Percentiles rank a stretch among this genome's conserved stretches.
Evolutionary conservation across 768 basidiomycete species (phyloP).

Genomic region (Tylopilus intermedius): DNA sequence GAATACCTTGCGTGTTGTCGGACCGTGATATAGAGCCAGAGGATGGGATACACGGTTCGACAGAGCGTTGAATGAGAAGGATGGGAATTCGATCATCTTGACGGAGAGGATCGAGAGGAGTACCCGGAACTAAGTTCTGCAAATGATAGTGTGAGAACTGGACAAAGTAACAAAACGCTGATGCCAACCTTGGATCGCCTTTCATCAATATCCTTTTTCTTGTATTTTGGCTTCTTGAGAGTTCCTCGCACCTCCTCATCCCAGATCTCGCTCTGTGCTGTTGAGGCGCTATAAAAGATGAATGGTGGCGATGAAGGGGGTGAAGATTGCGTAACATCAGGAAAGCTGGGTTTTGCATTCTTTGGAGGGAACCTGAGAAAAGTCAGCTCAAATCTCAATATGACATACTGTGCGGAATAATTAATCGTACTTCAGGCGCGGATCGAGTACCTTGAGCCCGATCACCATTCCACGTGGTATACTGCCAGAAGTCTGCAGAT

Average conservation of each 20-base stretch:
- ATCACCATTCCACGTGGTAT: slow-evolving; percentile 72
- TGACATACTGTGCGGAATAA: background rate
- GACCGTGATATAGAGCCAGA: slow-evolving; percentile 15
- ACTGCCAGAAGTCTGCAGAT: slow-evolving; percentile 60
- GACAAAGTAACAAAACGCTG: background rate
- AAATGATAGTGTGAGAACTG: background rate
- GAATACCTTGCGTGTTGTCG: slow-evolving; percentile 41
- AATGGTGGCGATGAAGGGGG: slow-evolving; percentile 23
- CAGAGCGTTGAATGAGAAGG: slow-evolving; percentile 74
- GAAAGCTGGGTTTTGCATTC: slow-evolving; percentile 48
- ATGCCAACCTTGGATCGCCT: slow-evolving; percentile 61
- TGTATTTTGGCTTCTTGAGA: slow-evolving; percentile 60
- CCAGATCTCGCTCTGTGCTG: slow-evolving; percentile 75
- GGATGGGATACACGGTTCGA: slow-evolving; percentile 36
- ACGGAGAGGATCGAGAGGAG: slow-evolving; percentile 54
- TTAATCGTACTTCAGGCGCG: slow-evolving; percentile 66
- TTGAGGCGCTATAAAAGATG: slow-evolving; percentile 47
- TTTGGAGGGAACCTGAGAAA: slow-evolving; percentile 74
- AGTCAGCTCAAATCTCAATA: background rate
- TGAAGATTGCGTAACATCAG: slow-evolving; percentile 23
- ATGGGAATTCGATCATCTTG: slow-evolving; percentile 84
- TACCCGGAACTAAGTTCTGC: slow-evolving; percentile 78
- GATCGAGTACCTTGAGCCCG: slow-evolving; percentile 80
- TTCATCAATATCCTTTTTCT: slow-evolving; percentile 83
- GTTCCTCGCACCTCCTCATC: slow-evolving; percentile 47